These are phyloP conservation scores for Neoboletus subvelutipes DNA, from an alignment of 768 basidiomycete species.

Conservation along the genomic window DNA sequence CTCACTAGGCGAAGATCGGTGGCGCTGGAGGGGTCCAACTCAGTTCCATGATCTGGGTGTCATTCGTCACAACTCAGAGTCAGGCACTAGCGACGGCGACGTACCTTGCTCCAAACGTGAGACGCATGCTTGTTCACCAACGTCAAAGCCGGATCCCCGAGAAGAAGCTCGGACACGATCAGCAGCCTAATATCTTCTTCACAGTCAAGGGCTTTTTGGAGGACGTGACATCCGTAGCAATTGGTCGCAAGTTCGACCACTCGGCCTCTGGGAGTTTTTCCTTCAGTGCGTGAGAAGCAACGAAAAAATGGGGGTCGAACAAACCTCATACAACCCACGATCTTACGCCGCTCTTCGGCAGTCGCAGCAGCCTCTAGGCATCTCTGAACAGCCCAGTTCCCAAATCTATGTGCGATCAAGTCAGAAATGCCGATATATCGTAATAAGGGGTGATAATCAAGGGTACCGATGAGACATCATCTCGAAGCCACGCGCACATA, in stretches of 20 bases:
- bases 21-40: slow-evolving; percentile 86
- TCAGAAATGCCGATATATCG: slow-evolving; percentile 2
- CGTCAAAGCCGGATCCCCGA: slow-evolving; percentile 82
- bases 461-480: slow-evolving; percentile 87
- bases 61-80: slow-evolving; percentile 7
- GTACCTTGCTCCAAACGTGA: slow-evolving; percentile 89
- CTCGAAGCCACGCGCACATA: slow-evolving; percentile 79
- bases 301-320: slow-evolving; percentile 8
- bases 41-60: slow-evolving; percentile 77
- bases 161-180: slow-evolving; percentile 81
- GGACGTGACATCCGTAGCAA: slow-evolving; percentile 86
- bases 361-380: slow-evolving; percentile 80
- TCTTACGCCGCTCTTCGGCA: slow-evolving; percentile 72
- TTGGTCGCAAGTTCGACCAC: slow-evolving; percentile 87
- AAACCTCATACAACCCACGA: slow-evolving; percentile 85
- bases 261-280: slow-evolving; percentile 52
- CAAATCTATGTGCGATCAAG: slow-evolving; percentile 54
- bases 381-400: slow-evolving; percentile 89
- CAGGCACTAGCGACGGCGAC: neutral
- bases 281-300: slow-evolving; percentile 10
- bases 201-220: slow-evolving; percentile 88
- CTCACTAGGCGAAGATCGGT: slow-evolving; percentile 84
- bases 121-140: slow-evolving; percentile 89
- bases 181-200: slow-evolving; percentile 82
- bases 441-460: slow-evolving; percentile 1